These are phyloP conservation scores for Ceratocystis albifundus DNA, from an alignment of 2,329 filamentous ascomycete genomes.

Conservation along the genomic window DNA sequence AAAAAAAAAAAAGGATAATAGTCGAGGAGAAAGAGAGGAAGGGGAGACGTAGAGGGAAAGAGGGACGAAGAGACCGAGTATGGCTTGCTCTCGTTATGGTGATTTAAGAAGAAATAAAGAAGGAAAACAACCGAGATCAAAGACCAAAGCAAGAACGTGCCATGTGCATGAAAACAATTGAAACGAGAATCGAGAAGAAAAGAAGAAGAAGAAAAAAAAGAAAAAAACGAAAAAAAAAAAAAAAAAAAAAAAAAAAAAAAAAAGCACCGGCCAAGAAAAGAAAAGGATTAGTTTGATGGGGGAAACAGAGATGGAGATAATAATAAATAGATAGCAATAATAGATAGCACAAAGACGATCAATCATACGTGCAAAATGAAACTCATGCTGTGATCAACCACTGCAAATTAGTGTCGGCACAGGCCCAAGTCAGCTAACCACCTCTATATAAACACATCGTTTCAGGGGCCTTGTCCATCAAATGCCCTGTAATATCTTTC, in stretches of 20 bases:
- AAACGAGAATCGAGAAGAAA: too few species aligned
- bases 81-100: slow-evolving; percentile 3
- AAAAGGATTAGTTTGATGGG: background rate
- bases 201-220: background rate
- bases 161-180: background rate
- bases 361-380: background rate
- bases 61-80: background rate
- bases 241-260: background rate
- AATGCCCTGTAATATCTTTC: too few species aligned
- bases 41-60: too few species aligned
- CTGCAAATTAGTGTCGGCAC: background rate
- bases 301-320: background rate
- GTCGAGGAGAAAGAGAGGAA: too few species aligned
- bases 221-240: background rate
- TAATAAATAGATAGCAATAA: background rate
- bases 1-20: background rate
- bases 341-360: background rate
- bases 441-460: background rate
- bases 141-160: background rate
- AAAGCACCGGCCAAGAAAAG: background rate
- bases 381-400: slow-evolving; percentile 1
- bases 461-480: background rate
- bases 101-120: slow-evolving; percentile 9
- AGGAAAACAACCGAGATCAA: slow-evolving; percentile 11
- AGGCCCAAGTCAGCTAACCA: background rate